phyloP scores from a whole-genome alignment of 306 rosid genomes.

The Trifolium pratense region DNA sequence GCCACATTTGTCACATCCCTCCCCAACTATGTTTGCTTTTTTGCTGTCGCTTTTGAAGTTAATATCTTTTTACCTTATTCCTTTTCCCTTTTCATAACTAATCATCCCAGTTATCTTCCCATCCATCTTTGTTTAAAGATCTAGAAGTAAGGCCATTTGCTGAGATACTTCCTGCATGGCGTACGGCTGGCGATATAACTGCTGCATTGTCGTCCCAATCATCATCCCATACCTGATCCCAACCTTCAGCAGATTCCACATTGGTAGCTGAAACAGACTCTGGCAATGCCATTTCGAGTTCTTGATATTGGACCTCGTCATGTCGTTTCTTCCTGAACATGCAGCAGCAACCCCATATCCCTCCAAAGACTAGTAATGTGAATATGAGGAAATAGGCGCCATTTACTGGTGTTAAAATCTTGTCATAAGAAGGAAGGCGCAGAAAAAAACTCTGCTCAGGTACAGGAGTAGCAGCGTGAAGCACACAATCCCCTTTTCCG shows the following conservation, averaged over 20 bases:
- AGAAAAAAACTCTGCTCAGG: constrained; percentile 45
- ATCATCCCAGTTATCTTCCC: constrained; percentile 86
- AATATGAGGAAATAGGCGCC: constrained; percentile 79
- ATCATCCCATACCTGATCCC: constrained; percentile 98
- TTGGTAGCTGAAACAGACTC: constrained; percentile 64
- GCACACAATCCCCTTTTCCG: constrained; percentile 60
- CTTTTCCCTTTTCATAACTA: constrained; percentile 42
- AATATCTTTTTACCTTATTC: constrained; percentile 17
- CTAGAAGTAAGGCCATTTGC: constrained; percentile 89
- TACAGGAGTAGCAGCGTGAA: constrained; percentile 41
- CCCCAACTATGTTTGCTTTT: constrained; percentile 29
- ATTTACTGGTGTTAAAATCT: constrained; percentile 73
- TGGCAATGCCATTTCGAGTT: constrained; percentile 91
- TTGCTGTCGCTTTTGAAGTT: constrained; percentile 19
- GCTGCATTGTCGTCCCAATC: constrained; percentile 89
- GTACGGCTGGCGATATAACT: constrained; percentile 69
- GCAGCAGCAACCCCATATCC: constrained; percentile 79
- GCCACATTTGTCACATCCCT: constrained; percentile 35
- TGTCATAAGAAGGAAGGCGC: constrained; percentile 67
- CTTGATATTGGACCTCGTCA: constrained; percentile 85
- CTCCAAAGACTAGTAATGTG: constrained; percentile 70
- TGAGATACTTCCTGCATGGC: constrained; percentile 68
- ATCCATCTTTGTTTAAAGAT: constrained; percentile 83
- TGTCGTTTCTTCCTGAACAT: constrained; percentile 61
- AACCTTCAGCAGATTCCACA: constrained; percentile 77